Percentiles rank a stretch among this genome's conserved stretches.
Evolutionary conservation across 2,329 filamentous ascomycete genomes (phyloP).

Genomic region (Ophiostoma novo-ulmi): DNA sequence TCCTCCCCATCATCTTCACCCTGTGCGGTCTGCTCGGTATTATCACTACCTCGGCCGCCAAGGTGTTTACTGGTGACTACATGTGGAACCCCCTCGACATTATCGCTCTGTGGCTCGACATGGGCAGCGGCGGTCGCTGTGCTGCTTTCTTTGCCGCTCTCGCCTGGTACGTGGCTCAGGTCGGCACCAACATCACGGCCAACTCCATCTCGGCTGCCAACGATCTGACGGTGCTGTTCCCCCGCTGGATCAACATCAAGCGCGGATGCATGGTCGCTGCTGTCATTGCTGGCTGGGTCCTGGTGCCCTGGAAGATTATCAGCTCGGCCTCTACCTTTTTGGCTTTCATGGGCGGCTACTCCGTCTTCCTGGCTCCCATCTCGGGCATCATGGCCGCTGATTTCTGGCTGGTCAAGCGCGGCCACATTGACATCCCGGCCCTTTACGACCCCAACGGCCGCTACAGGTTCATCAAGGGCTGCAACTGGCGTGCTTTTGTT

Average conservation of each 20-base stretch:
- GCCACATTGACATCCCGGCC: conserved; percentile 39
- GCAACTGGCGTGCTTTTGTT: conserved; percentile 30
- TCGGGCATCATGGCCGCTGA: conserved; percentile 40
- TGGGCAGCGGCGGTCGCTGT: conserved; percentile 40
- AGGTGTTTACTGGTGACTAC: conserved; percentile 47
- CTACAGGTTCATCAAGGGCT: conserved; percentile 35
- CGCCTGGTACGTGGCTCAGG: conserved; percentile 50
- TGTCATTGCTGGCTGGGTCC: conserved; percentile 53
- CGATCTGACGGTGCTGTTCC: conserved; percentile 51
- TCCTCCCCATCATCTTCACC: conserved; percentile 46
- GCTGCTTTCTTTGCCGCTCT: conserved; percentile 46
- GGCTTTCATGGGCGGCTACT: conserved; percentile 61
- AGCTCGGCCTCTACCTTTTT: conserved; percentile 53
- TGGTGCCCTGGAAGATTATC: conserved; percentile 63
- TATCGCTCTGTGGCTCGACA: conserved; percentile 41
- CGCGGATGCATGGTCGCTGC: conserved; percentile 54
- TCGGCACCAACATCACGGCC: conserved; percentile 54
- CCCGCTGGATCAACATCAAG: conserved; percentile 50
- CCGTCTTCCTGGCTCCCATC: conserved; percentile 39
- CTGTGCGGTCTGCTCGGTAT: conserved; percentile 51
- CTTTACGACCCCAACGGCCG: conserved; percentile 41
- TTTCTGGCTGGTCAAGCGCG: conserved; percentile 38
- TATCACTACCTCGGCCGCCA: conserved; percentile 51
- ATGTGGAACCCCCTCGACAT: conserved; percentile 49
- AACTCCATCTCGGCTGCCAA: conserved; percentile 52